phyloP scores from a whole-genome alignment of 768 basidiomycete species.

The Trametes cinnabarina region DNA sequence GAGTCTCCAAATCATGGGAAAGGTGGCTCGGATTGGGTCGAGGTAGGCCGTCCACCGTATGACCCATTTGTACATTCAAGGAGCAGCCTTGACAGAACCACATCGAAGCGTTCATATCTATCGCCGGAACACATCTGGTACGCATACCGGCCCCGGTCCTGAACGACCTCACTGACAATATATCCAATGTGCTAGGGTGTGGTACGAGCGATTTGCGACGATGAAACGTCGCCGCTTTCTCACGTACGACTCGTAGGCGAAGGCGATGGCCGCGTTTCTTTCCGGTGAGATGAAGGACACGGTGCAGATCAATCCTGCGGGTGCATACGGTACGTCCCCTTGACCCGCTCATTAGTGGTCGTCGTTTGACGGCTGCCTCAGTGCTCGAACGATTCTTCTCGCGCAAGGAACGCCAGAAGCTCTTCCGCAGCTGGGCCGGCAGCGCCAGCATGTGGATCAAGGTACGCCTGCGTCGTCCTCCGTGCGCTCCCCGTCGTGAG shows the following conservation, averaged over 20 bases:
- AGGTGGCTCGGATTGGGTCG: slow-evolving; percentile 89
- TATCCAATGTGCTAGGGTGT: slow-evolving; percentile 52
- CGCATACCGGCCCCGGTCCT: slow-evolving; percentile 22
- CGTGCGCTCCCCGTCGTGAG: not conserved
- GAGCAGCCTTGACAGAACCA: slow-evolving; percentile 51
- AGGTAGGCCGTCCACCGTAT: slow-evolving; percentile 44
- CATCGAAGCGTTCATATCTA: slow-evolving; percentile 78
- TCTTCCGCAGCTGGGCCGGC: slow-evolving; percentile 95
- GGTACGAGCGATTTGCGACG: slow-evolving; percentile 40
- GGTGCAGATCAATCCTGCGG: slow-evolving; percentile 79
- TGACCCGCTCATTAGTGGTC: too few relatives aligned
- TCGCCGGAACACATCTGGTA: slow-evolving; percentile 86
- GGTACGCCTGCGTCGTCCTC: slow-evolving; percentile 35
- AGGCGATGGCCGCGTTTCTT: slow-evolving; percentile 93
- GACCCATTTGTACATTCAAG: not conserved
- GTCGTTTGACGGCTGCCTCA: slow-evolving; percentile 25
- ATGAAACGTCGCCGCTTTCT: not conserved
- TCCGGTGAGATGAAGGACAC: slow-evolving; percentile 97
- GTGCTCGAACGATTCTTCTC: slow-evolving; percentile 90
- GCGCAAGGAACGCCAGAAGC: slow-evolving; percentile 77
- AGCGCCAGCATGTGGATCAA: slow-evolving; percentile 94
- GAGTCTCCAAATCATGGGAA: slow-evolving; percentile 80
- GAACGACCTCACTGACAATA: not conserved
- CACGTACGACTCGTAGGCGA: slow-evolving; percentile 50
- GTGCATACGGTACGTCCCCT: slow-evolving; percentile 57